A percentile compares a stretch with the other conserved stretches of the same genome.
phyloP scores from a whole-genome alignment of 2,329 filamentous ascomycete species.

The Calonectria honghensis region DNA sequence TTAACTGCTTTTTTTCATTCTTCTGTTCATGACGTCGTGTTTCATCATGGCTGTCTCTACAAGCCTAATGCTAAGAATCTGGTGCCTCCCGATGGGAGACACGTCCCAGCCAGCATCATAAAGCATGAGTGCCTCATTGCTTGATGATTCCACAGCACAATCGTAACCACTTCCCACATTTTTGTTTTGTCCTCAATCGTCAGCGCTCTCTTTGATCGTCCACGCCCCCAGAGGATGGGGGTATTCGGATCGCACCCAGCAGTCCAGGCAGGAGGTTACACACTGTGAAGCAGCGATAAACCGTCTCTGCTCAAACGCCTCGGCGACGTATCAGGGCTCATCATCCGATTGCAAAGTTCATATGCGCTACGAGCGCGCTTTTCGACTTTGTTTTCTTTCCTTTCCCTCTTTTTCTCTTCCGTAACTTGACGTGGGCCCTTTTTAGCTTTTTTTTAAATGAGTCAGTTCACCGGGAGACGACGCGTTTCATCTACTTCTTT shows the following conservation, averaged over 20 bases:
- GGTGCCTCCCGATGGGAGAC: not conserved
- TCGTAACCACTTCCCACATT: slow-evolving; percentile 27
- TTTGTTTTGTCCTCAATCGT: slow-evolving; percentile 51
- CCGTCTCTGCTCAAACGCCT: slow-evolving; percentile 48
- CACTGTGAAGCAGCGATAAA: slow-evolving; percentile 53
- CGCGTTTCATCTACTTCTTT: slow-evolving; percentile 72
- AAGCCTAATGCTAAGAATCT: slow-evolving; percentile 24
- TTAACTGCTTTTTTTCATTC: slow-evolving; percentile 5
- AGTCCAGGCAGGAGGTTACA: slow-evolving; percentile 62
- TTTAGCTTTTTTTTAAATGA: slow-evolving; percentile 9
- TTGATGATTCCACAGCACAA: slow-evolving; percentile 39
- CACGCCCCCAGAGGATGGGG: slow-evolving; percentile 53
- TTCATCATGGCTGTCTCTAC: slow-evolving; percentile 29
- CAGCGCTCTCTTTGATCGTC: slow-evolving; percentile 75
- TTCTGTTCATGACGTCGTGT: slow-evolving; percentile 23
- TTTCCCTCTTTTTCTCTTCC: not conserved
- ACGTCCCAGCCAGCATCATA: slow-evolving; percentile 19
- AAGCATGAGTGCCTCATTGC: slow-evolving; percentile 31
- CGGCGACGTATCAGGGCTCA: slow-evolving; percentile 64
- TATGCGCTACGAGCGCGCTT: slow-evolving; percentile 15
- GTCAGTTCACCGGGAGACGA: not conserved
- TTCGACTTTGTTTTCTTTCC: slow-evolving; percentile 10
- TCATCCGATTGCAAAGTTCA: slow-evolving; percentile 66
- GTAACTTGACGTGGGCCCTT: slow-evolving; percentile 6
- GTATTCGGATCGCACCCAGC: slow-evolving; percentile 63